Conservation (phyloP, 2,329 filamentous ascomycete species). For the Fusarium mundagurra region DNA sequence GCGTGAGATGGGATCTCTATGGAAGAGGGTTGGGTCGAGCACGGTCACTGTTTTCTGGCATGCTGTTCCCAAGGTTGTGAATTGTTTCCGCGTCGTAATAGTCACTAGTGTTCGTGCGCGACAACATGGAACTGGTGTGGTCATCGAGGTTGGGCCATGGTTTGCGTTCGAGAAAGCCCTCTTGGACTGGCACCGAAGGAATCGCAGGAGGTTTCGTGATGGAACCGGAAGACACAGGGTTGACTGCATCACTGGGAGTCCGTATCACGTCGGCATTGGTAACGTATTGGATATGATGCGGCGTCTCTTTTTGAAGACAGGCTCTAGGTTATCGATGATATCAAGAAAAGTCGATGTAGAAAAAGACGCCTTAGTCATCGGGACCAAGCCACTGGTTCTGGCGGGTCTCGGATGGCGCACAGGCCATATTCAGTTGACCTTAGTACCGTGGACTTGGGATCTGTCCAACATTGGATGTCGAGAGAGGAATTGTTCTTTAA, state of each 20-base stretch:
- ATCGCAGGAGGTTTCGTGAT: slow-evolving; percentile 71
- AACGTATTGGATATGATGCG: slow-evolving; percentile 6
- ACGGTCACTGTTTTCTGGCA: slow-evolving; percentile 26
- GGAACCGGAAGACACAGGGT: slow-evolving; percentile 58
- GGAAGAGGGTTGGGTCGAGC: slow-evolving; percentile 46
- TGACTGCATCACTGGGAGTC: slow-evolving; percentile 54
- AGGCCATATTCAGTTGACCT: background rate
- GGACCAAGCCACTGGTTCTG: slow-evolving; percentile 20
- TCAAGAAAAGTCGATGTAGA: slow-evolving; percentile 33
- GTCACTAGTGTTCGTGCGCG: slow-evolving; percentile 26
- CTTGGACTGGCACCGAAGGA: slow-evolving; percentile 76
- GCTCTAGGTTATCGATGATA: slow-evolving; percentile 24
- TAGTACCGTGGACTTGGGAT: background rate
- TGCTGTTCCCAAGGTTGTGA: slow-evolving; percentile 13
- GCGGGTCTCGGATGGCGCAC: slow-evolving; percentile 15
- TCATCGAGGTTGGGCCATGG: slow-evolving; percentile 45
- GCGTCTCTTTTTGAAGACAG: slow-evolving; percentile 1
- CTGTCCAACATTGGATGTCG: background rate
- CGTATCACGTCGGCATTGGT: slow-evolving; percentile 29
- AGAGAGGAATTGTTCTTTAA: background rate
- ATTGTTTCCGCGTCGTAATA: slow-evolving; percentile 18
- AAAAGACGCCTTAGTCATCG: slow-evolving; percentile 31
- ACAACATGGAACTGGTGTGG: slow-evolving; percentile 27
- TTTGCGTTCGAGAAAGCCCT: slow-evolving; percentile 61
- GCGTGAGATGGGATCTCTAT: slow-evolving; percentile 35